Evolutionary conservation across 768 basidiomycete genomes (phyloP).

Genomic region (Rhodosporidiobolus sp.): DNA sequence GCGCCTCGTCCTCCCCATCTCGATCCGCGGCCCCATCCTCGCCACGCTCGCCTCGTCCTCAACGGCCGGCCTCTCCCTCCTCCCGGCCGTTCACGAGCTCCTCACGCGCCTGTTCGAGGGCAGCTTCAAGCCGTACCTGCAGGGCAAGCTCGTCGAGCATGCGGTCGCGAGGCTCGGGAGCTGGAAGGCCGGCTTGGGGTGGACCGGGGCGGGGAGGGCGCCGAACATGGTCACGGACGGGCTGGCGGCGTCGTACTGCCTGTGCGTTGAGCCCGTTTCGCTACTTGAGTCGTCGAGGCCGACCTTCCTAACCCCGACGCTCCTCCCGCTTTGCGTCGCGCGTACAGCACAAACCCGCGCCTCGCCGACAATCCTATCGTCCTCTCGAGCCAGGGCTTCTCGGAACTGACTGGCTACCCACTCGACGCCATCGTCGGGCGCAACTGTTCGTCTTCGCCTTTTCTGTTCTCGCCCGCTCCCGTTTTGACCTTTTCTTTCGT

Average conservation of each 20-base stretch:
- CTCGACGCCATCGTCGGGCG: slow-evolving; percentile 19
- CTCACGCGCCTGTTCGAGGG: neutral
- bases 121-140: slow-evolving; percentile 18
- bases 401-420: slow-evolving; percentile 19
- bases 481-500: neutral
- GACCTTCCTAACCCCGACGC: neutral
- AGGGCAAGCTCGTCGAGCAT: slow-evolving; percentile 17
- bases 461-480: neutral
- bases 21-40: slow-evolving; percentile 26
- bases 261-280: slow-evolving; percentile 7
- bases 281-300: neutral
- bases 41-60: neutral
- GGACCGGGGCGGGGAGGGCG: neutral
- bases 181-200: neutral
- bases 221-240: slow-evolving; percentile 3
- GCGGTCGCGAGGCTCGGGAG: slow-evolving; percentile 9
- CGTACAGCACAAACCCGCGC: slow-evolving; percentile 9
- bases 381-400: slow-evolving; percentile 26
- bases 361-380: slow-evolving; percentile 28
- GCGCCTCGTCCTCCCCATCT: slow-evolving; percentile 29
- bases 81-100: slow-evolving; percentile 15
- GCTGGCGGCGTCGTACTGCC: slow-evolving; percentile 24
- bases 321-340: neutral
- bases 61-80: neutral
- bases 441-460: slow-evolving; percentile 16